phyloP scores from a whole-genome alignment of 2,329 filamentous ascomycete genomes.

The Fusarium veterinarium region DNA sequence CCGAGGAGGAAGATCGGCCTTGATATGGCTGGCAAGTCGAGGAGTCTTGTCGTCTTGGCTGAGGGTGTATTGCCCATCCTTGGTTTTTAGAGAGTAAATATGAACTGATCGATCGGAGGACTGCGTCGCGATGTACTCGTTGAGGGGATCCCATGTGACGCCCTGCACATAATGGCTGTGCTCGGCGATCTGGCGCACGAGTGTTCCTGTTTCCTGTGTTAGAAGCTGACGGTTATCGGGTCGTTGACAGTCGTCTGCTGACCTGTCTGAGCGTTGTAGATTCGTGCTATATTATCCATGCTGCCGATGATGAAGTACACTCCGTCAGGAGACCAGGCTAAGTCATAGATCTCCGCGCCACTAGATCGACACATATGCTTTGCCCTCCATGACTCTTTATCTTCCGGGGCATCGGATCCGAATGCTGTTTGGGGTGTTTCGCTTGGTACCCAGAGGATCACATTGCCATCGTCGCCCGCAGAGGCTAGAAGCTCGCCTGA shows the following conservation, averaged over 20 bases:
- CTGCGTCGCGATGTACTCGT: slow-evolving; percentile 98
- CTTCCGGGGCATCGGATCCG: slow-evolving; percentile 86
- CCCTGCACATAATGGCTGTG: slow-evolving; percentile 99
- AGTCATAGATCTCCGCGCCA: slow-evolving; percentile 95
- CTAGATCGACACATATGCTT: slow-evolving; percentile 98
- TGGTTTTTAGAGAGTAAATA: slow-evolving; percentile 95
- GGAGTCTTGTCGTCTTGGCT: slow-evolving; percentile 74
- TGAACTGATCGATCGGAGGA: slow-evolving; percentile 98
- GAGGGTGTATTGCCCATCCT: slow-evolving; percentile 93
- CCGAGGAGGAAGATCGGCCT: slow-evolving; percentile 91
- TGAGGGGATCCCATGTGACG: slow-evolving; percentile 97
- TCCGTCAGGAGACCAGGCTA: slow-evolving; percentile 98
- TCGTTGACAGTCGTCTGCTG: slow-evolving; percentile 46
- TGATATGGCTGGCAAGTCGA: slow-evolving; percentile 81
- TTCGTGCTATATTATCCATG: slow-evolving; percentile 98
- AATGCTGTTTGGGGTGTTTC: slow-evolving; percentile 77
- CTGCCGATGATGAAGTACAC: slow-evolving; percentile 97
- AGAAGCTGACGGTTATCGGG: slow-evolving; percentile 1
- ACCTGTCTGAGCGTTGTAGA: slow-evolving; percentile 95
- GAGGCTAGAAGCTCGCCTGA: slow-evolving; percentile 92
- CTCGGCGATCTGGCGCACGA: slow-evolving; percentile 94
- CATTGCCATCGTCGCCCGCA: slow-evolving; percentile 96
- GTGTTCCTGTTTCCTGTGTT: slow-evolving; percentile 54
- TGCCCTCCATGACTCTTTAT: slow-evolving; percentile 96
- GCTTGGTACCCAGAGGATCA: slow-evolving; percentile 94